phyloP scores from a whole-genome alignment of 345 rosid species.

The Brassica nigra region DNA sequence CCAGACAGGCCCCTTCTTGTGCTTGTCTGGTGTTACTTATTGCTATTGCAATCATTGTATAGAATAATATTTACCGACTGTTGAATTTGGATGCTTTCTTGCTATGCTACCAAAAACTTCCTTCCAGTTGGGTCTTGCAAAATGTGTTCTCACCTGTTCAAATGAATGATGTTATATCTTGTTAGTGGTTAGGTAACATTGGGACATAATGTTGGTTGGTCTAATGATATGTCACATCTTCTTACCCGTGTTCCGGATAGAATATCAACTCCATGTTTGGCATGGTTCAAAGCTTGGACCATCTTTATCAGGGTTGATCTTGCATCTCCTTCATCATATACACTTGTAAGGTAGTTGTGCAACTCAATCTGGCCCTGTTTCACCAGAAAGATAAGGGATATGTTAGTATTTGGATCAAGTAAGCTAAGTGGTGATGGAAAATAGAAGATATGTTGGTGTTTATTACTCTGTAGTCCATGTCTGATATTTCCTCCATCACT shows the following conservation, averaged over 20 bases:
- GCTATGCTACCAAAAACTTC: conserved; percentile 82
- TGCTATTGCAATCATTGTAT: neutral
- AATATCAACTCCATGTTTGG: conserved; percentile 94
- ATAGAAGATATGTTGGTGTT: neutral
- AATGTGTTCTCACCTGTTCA: conserved; percentile 89
- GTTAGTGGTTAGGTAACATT: conserved; percentile 13
- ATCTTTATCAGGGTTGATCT: conserved; percentile 91
- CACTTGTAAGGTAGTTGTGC: conserved; percentile 95
- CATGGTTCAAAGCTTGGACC: conserved; percentile 98
- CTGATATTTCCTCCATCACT: conserved; percentile 93
- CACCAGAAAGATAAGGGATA: conserved; percentile 6
- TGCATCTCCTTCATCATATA: conserved; percentile 98
- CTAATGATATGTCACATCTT: conserved; percentile 12
- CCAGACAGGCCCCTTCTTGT: neutral
- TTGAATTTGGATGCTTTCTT: conserved; percentile 75
- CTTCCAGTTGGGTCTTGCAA: conserved; percentile 96
- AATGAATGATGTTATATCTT: conserved; percentile 23
- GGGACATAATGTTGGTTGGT: neutral
- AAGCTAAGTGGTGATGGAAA: neutral
- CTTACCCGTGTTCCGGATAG: conserved; percentile 92
- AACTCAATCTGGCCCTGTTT: conserved; percentile 89
- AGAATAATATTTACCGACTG: conserved; percentile 59
- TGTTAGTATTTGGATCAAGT: neutral
- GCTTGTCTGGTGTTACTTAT: neutral
- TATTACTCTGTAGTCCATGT: conserved; percentile 80